A percentile compares a stretch with the other conserved stretches of the same genome.
Conservation (phyloP, 2,329 filamentous ascomycete species). For the Arthroderma sp. region DNA sequence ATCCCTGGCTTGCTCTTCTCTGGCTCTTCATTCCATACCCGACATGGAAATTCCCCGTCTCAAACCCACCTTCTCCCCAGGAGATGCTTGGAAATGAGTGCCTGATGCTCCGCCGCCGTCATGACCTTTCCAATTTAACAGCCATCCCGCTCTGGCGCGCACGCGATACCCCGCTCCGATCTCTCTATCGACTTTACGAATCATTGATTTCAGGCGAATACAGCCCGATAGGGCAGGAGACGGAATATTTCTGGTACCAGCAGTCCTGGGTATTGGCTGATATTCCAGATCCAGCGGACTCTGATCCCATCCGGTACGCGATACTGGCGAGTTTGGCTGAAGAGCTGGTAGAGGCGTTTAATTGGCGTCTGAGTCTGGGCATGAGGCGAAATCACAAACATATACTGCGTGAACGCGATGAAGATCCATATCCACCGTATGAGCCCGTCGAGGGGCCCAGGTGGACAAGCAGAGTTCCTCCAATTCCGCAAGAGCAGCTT, state of each 20-base stretch:
- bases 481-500: conserved; percentile 6
- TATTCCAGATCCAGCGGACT: conserved; percentile 17
- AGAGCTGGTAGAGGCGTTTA: conserved; percentile 16
- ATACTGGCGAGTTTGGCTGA: conserved; percentile 17
- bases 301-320: conserved; percentile 18
- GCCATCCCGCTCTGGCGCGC: conserved; percentile 14
- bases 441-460: conserved; percentile 9
- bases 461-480: conserved; percentile 13
- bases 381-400: conserved; percentile 13
- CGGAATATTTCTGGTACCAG: conserved; percentile 19
- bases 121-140: conserved; percentile 5
- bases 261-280: conserved; percentile 12
- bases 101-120: conserved; percentile 5
- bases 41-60: conserved; percentile 14
- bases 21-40: conserved; percentile 12
- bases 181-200: conserved; percentile 18
- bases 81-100: conserved; percentile 8
- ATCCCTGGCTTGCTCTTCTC: conserved; percentile 12
- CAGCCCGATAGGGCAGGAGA: conserved; percentile 12
- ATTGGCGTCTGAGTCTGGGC: conserved; percentile 15
- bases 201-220: conserved; percentile 13
- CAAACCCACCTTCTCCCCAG: conserved; percentile 8
- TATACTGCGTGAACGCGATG: conserved; percentile 10
- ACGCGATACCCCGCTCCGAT: conserved; percentile 16
- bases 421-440: conserved; percentile 11